Evolutionary conservation across 306 rosid species (phyloP).

Genomic region (Rubus idaeus): DNA sequence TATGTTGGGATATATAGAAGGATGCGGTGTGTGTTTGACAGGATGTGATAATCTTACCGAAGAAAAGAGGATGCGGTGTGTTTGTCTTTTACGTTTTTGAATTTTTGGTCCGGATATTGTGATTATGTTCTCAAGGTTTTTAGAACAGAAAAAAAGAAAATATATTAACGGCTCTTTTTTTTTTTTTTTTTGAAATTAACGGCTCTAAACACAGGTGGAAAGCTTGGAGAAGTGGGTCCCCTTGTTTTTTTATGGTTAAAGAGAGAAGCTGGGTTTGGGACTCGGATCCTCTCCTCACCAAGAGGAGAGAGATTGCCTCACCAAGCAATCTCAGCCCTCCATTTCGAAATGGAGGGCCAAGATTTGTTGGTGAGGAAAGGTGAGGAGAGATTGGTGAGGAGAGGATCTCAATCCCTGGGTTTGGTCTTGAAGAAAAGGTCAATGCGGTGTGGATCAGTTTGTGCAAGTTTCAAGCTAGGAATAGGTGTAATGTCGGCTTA

Average conservation of each 20-base stretch:
- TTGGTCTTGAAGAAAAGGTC: background rate
- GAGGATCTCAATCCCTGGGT: too few species aligned
- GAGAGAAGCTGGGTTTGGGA: background rate
- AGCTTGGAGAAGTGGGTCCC: background rate
- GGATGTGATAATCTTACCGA: background rate
- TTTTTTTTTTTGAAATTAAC: too few species aligned
- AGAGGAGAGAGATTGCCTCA: too few species aligned
- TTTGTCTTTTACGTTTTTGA: background rate
- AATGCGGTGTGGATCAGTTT: background rate
- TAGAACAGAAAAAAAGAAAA: too few species aligned
- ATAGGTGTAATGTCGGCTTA: background rate
- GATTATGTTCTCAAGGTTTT: background rate
- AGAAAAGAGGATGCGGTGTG: background rate
- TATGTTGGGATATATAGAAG: background rate
- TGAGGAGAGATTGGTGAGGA: too few species aligned
- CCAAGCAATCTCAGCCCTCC: too few species aligned
- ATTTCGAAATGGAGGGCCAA: too few species aligned
- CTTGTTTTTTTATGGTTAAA: background rate
- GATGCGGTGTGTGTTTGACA: background rate
- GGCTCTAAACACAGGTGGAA: conserved; percentile 19
- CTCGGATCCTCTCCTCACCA: too few species aligned
- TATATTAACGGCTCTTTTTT: conserved; percentile 16
- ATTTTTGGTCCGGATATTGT: background rate
- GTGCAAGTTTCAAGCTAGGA: background rate
- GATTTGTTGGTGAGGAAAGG: too few species aligned